Conservation (phyloP, 129 eudicot genomes). For the Rutidosis leptorrhynchoides region DNA sequence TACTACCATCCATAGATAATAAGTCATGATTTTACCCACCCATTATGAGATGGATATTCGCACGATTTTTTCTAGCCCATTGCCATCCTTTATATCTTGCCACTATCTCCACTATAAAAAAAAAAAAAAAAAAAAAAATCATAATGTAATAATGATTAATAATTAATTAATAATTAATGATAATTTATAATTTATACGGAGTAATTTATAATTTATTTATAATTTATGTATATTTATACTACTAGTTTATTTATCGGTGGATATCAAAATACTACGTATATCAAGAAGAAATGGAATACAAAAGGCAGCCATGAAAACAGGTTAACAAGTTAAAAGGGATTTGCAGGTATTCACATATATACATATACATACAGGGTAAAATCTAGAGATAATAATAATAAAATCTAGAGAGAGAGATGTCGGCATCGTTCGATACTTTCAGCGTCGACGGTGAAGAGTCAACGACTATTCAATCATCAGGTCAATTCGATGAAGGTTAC, state of each 20-base stretch:
- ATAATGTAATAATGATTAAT: too few relatives aligned
- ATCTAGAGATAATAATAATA: conserved; percentile 28
- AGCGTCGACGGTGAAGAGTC: conserved; percentile 67
- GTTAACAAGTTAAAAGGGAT: conserved; percentile 9
- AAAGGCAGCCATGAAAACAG: conserved; percentile 31
- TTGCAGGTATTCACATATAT: background rate
- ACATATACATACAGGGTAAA: background rate
- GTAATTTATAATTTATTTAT: too few relatives aligned
- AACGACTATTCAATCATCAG: conserved; percentile 32
- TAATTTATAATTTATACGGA: too few relatives aligned
- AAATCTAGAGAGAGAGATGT: conserved; percentile 27
- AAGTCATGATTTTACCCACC: too few relatives aligned
- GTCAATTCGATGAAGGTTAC: conserved; percentile 55
- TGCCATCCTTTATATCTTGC: too few relatives aligned
- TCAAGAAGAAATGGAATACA: background rate
- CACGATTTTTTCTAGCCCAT: too few relatives aligned
- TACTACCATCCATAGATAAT: too few relatives aligned
- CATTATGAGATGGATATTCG: too few relatives aligned
- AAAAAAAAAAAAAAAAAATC: too few relatives aligned
- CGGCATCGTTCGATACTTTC: conserved; percentile 60
- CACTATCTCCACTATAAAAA: too few relatives aligned
- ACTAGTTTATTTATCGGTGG: background rate
- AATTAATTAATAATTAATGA: too few relatives aligned
- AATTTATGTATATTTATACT: too few relatives aligned
- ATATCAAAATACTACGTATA: background rate